Evolutionary conservation across 345 rosid genomes (phyloP).

Genomic region (Salix dunnii): DNA sequence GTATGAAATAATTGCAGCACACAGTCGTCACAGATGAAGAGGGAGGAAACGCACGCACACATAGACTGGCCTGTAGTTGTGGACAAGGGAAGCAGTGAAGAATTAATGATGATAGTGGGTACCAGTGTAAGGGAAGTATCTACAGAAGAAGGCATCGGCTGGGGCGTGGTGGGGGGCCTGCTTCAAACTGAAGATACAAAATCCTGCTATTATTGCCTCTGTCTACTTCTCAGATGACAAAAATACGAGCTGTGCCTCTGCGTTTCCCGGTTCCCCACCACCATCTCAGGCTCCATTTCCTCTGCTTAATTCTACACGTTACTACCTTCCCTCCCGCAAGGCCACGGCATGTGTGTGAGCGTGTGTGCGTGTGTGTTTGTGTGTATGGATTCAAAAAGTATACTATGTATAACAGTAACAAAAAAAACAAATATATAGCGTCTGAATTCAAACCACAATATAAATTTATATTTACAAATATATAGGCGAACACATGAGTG

Average conservation of each 20-base stretch:
- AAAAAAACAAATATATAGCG: too few relatives aligned
- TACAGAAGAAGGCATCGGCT: not conserved
- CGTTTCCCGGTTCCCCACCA: conserved; percentile 22
- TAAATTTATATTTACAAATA: not conserved
- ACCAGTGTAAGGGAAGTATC: conserved; percentile 6
- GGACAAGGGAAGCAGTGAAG: conserved; percentile 5
- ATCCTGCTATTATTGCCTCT: conserved; percentile 35
- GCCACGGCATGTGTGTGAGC: too few relatives aligned
- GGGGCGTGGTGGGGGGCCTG: conserved; percentile 16
- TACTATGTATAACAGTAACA: too few relatives aligned
- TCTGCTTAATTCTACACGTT: too few relatives aligned
- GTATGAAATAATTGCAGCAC: too few relatives aligned
- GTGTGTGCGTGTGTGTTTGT: too few relatives aligned
- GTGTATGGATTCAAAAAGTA: too few relatives aligned
- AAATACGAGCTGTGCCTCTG: conserved; percentile 31
- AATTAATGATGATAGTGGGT: conserved; percentile 17
- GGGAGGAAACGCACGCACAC: not conserved
- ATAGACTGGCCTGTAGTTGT: not conserved
- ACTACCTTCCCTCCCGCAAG: too few relatives aligned
- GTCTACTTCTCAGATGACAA: conserved; percentile 49
- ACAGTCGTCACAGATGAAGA: fast-evolving
- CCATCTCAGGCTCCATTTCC: not conserved
- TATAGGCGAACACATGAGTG: not conserved
- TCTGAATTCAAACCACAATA: too few relatives aligned
- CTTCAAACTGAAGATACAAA: conserved; percentile 39